Conservation (phyloP, 208 protist species). For the Trichomonas tenax region DNA sequence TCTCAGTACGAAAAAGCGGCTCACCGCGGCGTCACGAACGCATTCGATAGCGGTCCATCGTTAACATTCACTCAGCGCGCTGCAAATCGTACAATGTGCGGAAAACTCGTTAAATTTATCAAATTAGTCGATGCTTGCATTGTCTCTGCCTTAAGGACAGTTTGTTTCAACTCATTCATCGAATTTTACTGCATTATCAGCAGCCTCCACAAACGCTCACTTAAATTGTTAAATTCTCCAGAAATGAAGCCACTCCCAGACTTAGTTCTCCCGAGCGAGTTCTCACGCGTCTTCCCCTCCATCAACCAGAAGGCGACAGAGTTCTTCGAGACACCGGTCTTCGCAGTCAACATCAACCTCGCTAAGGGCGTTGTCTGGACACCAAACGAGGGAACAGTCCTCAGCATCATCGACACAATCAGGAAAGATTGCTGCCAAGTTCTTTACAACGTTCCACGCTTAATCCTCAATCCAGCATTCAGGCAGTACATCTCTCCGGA, state of each 20-base stretch:
- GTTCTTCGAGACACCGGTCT: neutral
- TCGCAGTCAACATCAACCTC: neutral
- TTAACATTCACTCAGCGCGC: neutral
- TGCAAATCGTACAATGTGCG: neutral
- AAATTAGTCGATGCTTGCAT: neutral
- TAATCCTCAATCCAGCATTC: neutral
- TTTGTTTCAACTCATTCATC: neutral
- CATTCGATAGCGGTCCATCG: neutral
- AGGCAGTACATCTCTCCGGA: slow-evolving; percentile 4
- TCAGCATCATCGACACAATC: neutral
- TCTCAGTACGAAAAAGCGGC: neutral
- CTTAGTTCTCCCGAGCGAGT: neutral
- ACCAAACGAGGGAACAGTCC: neutral
- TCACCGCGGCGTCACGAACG: neutral
- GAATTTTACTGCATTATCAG: neutral
- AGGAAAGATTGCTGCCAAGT: neutral
- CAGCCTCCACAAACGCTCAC: neutral
- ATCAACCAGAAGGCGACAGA: neutral
- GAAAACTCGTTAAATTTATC: slow-evolving; percentile 14
- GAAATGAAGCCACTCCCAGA: neutral
- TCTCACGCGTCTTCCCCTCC: neutral
- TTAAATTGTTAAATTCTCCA: neutral
- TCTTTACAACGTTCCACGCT: neutral
- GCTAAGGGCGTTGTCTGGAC: neutral
- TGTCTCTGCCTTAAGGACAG: neutral